Base-by-base conservation (phyloP, 2,329 filamentous ascomycete genomes). In the Fusarium paranaense region DNA sequence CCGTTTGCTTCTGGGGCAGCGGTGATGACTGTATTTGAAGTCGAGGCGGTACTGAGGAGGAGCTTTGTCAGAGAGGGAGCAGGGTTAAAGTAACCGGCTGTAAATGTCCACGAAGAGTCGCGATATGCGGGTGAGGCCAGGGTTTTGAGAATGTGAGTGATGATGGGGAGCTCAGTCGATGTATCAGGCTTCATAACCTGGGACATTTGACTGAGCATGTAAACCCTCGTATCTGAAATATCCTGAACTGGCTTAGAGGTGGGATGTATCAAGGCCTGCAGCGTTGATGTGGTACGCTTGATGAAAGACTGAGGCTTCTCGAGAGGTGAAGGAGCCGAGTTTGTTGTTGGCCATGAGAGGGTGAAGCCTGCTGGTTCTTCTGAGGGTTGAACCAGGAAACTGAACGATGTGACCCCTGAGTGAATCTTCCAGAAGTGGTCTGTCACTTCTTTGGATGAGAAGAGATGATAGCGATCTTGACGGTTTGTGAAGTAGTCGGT, bases 21-120 rank as follows among this genome's bases (percentile, higher is more conserved):
- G 0, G 97, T 98, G 64, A 99, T 92, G 25, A 99, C 94, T 0
- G 93, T 95, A 70, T 95, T 97, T 47, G 87, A 87, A 2, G 85
- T 83, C 0, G 92, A 93, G 1, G 91, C 89, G 1, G 94, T 95
- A 8, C 88, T 87, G 35, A 99, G 90, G 0, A 99, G 87, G 1
- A 98, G 89, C 42, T 92, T 90, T 3, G 94, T 95, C 22, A 98
- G 90, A 5, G 92, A 91, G 0, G 95, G 93, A 8, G 95, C 95
- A 65, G 97, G 97, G 85, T 99, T 99, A 86, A 99, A 99, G 85
- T 99, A 99, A 62, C 97, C 97, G 0, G 97, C 97, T 1, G 97
- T 98, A 82, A 99, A 98, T 0, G 95, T 97, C 97, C 97, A 99
- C 16, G 91, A 92, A 0, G 93, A 94, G 37, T 90, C 88, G 11